Conservation (phyloP, 2,329 filamentous ascomycete species). For the Fusarium bulbicola region DNA sequence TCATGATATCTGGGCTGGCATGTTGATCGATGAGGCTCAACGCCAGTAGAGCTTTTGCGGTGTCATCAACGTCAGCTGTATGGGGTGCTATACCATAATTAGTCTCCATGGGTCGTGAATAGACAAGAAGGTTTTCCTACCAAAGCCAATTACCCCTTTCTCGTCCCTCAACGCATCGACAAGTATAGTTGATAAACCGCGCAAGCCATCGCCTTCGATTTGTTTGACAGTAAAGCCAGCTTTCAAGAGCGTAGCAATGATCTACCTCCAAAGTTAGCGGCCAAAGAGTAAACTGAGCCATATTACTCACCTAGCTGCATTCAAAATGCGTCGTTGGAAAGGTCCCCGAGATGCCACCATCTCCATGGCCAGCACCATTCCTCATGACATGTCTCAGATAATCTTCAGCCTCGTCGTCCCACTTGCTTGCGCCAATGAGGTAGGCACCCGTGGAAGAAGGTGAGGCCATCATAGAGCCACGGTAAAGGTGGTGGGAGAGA, state of each 20-base stretch:
- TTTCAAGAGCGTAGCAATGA: not conserved
- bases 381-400: not conserved
- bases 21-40: not conserved
- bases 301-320: not conserved
- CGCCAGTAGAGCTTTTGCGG: not conserved
- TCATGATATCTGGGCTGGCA: not conserved
- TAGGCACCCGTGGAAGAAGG: not conserved
- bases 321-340: slow-evolving; percentile 1
- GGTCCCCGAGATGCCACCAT: not conserved
- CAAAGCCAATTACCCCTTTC: not conserved
- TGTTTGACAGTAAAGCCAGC: not conserved
- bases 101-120: not conserved
- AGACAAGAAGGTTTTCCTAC: rapidly evolving
- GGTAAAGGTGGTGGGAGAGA: not conserved
- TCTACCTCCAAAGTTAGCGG: not conserved
- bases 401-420: not conserved
- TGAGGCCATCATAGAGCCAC: not conserved
- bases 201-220: not conserved
- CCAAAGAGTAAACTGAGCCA: rapidly evolving
- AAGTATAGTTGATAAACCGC: not conserved
- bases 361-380: not conserved
- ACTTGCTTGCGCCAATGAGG: not conserved
- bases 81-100: not conserved
- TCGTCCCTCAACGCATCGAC: rapidly evolving
- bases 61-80: not conserved